Percentiles rank a stretch among this genome's conserved stretches.
These are phyloP conservation scores for Aspergillus ruber DNA, from an alignment of 2,329 filamentous ascomycete genomes.

Conservation along the genomic window DNA sequence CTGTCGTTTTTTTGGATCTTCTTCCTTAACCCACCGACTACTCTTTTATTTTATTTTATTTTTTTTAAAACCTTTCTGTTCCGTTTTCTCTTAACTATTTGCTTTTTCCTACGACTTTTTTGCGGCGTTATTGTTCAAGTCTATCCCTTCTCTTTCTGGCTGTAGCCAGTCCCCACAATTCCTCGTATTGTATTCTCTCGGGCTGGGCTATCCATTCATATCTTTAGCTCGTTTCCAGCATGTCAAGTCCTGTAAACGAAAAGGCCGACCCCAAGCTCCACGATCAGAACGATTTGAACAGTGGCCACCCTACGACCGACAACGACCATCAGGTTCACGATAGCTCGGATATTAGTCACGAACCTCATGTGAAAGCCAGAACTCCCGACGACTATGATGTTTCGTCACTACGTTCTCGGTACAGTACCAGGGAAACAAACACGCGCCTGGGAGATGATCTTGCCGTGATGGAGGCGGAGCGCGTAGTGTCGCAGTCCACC, in stretches of 20 bases:
- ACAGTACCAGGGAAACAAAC: slow-evolving; percentile 53
- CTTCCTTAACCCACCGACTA: too few relatives aligned
- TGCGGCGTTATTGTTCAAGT: neutral
- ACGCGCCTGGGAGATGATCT: slow-evolving; percentile 61
- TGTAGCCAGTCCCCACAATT: neutral
- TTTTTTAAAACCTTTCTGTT: neutral
- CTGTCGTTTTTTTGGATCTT: too few relatives aligned
- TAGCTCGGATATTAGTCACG: slow-evolving; percentile 4
- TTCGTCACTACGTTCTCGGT: slow-evolving; percentile 41
- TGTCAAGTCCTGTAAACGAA: slow-evolving; percentile 31
- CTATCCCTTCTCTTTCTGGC: neutral
- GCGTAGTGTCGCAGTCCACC: slow-evolving; percentile 46
- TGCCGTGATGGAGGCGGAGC: slow-evolving; percentile 58
- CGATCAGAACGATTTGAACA: slow-evolving; percentile 21
- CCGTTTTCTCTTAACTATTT: neutral
- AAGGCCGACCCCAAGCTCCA: slow-evolving; percentile 17
- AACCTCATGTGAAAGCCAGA: slow-evolving; percentile 19
- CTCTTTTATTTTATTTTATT: too few relatives aligned
- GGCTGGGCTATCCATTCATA: neutral
- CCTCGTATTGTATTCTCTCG: too few relatives aligned
- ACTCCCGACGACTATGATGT: slow-evolving; percentile 14
- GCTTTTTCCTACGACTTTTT: slow-evolving; percentile 1
- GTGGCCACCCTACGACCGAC: slow-evolving; percentile 21
- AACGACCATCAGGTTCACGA: slow-evolving; percentile 25
- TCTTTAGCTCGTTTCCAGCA: slow-evolving; percentile 17